Evolutionary conservation across 2,329 filamentous ascomycete genomes (phyloP), one percentile per base, ranked within the genome.

Genomic region (Botrytis deweyae): DNA sequence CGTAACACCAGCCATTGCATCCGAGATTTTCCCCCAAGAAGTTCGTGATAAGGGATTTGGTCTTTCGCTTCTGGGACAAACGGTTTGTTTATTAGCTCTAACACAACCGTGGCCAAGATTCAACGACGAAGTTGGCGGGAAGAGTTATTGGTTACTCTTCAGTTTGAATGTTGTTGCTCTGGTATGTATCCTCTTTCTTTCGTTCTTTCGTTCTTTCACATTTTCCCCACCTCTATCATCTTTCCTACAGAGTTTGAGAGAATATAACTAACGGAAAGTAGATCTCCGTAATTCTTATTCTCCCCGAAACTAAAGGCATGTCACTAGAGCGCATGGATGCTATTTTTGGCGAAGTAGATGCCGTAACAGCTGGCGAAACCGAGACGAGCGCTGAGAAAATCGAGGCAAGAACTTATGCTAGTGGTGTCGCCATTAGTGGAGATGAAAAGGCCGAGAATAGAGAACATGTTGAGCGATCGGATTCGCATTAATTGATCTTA

Each of bases 251-350:
- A 25, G 2, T 8, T 29, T 4, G n/a, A 29, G 18, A 16, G 2
- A 29, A 55, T 18, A 16, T 4, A 44, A 20, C 8, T 44, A 65
- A 65, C n/a, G 1, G 12, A 59, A 46, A 67, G 44, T 4, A 73
- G 71, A 75, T 85, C 7, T 88, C 85, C 78, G 84, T 87, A 4
- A 87, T 83, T 76, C 84, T 86, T 77, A 84, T 84, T 65, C 80
- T 89, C 1, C 87, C 87, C 0, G 87, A 89, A 78, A 89, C 87
- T 3, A 88, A 87, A 78, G 85, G 85, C n/a, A 64, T 64, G 62
- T 64, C 85, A 4, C 83, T 89, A 5, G 87, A 89, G 77, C 85
- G 86, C 49, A 87, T 88, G 82, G 87, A 89, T 20, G 62, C 75
- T 81, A 82, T 88, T 5, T 89, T 89, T 85, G 85, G 78, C 42